These are phyloP conservation scores for Aspergillus tanneri DNA, from an alignment of 2,329 filamentous ascomycete genomes.

Conservation along the genomic window DNA sequence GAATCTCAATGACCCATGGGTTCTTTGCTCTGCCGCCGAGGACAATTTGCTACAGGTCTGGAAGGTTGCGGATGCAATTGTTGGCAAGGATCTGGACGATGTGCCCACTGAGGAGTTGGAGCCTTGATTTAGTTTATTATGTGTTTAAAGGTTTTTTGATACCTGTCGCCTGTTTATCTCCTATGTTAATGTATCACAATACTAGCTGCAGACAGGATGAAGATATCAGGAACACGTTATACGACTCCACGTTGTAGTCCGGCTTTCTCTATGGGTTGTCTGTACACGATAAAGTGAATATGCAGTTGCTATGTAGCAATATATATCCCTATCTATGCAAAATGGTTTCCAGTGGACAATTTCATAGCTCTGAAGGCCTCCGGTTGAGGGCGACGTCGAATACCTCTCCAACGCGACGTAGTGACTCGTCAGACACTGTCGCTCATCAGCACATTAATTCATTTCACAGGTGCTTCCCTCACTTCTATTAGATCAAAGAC, in stretches of 20 bases:
- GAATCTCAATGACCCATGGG: slow-evolving; percentile 96
- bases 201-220: not conserved
- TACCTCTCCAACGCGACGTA: not conserved
- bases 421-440: not conserved
- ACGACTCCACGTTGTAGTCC: not conserved
- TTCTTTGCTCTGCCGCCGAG: slow-evolving; percentile 91
- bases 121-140: slow-evolving; percentile 33
- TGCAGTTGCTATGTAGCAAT: not conserved
- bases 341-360: not conserved
- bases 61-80: slow-evolving; percentile 80
- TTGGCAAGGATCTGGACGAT: slow-evolving; percentile 73
- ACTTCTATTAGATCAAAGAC: not conserved
- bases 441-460: not conserved
- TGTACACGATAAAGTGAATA: not conserved
- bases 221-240: slow-evolving; percentile 2
- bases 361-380: not conserved
- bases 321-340: not conserved
- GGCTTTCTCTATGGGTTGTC: slow-evolving; percentile 51
- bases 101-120: slow-evolving; percentile 76
- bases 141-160: not conserved
- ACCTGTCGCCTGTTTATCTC: not conserved
- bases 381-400: not conserved
- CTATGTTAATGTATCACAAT: slow-evolving; percentile 6
- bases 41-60: slow-evolving; percentile 96
- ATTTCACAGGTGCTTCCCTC: not conserved